Percentiles rank a stretch among this genome's conserved stretches.
phyloP scores from a whole-genome alignment of 2,329 filamentous ascomycete genomes.

The Clonostachys rhizophaga region DNA sequence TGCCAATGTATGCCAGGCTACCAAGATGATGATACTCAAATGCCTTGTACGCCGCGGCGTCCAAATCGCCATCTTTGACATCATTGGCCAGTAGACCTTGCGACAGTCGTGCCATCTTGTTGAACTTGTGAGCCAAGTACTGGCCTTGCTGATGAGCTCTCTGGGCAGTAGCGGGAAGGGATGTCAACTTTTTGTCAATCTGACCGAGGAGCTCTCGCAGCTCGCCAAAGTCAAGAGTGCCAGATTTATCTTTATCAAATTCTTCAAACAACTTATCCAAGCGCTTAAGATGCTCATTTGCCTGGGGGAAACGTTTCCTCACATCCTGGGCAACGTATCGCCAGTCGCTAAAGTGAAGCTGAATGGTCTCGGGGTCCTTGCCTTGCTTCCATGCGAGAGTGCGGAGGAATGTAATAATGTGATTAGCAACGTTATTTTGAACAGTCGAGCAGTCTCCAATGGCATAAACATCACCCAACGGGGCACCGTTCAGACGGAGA shows the following conservation, averaged over 20 bases:
- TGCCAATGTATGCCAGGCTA: constrained; percentile 90
- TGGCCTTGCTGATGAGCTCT: constrained; percentile 93
- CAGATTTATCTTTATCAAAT: constrained; percentile 90
- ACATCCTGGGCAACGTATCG: constrained; percentile 77
- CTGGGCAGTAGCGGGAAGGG: constrained; percentile 90
- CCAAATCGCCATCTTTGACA: constrained; percentile 82
- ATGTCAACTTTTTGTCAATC: constrained; percentile 93
- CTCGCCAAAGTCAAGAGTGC: constrained; percentile 91
- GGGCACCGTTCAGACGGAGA: constrained; percentile 81
- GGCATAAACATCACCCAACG: constrained; percentile 90
- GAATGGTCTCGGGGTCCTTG: constrained; percentile 81
- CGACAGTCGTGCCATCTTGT: constrained; percentile 75
- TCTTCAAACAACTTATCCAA: constrained; percentile 87
- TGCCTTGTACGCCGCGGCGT: constrained; percentile 87
- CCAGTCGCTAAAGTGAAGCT: constrained; percentile 87
- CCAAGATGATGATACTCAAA: constrained; percentile 94
- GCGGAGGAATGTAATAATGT: constrained; percentile 86
- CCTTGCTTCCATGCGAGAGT: constrained; percentile 88
- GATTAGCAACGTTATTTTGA: constrained; percentile 92
- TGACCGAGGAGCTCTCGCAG: constrained; percentile 82
- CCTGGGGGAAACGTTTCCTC: constrained; percentile 86
- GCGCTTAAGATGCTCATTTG: constrained; percentile 78
- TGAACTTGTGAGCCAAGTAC: constrained; percentile 91
- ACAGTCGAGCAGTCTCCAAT: constrained; percentile 96
- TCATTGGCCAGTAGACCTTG: constrained; percentile 76